Evolutionary conservation across 495 filamentous ascomycete species (phyloP).

Genomic region (Talaromyces adpressus): DNA sequence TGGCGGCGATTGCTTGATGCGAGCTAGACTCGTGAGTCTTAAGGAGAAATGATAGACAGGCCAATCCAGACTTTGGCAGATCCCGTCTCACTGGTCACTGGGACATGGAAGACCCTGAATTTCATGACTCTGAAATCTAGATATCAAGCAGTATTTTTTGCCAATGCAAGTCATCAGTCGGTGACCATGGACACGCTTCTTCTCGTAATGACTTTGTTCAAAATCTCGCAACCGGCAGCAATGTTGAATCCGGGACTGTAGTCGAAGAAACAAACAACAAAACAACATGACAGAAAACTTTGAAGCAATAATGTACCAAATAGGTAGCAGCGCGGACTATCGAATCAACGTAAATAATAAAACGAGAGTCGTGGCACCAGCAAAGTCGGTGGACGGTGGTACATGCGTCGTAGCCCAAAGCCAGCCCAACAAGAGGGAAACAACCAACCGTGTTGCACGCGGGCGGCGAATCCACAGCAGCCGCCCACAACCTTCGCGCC

Average conservation of each 20-base stretch:
- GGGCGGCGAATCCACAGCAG: background rate
- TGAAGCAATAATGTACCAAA: background rate
- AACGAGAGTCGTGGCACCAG: background rate
- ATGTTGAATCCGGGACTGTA: background rate
- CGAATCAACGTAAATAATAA: background rate
- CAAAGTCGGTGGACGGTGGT: background rate
- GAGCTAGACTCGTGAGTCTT: background rate
- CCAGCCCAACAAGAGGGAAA: slow-evolving; percentile 1
- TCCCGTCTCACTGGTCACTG: background rate
- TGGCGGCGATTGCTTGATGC: background rate
- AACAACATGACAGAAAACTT: background rate
- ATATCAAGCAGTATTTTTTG: background rate
- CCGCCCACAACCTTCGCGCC: slow-evolving; percentile 6
- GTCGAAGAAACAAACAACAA: background rate
- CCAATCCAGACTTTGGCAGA: background rate
- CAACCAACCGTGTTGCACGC: background rate
- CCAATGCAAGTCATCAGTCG: background rate
- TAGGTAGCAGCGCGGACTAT: background rate
- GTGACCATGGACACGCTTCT: background rate
- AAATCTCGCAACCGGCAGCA: background rate
- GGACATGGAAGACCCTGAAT: background rate
- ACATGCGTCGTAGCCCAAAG: slow-evolving; percentile 4
- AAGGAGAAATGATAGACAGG: background rate
- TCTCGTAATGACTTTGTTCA: background rate
- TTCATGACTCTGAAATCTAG: background rate